These are phyloP conservation scores for Phytophthora podocarpi DNA, from an alignment of 352 stramenopile genomes.

Conservation along the genomic window DNA sequence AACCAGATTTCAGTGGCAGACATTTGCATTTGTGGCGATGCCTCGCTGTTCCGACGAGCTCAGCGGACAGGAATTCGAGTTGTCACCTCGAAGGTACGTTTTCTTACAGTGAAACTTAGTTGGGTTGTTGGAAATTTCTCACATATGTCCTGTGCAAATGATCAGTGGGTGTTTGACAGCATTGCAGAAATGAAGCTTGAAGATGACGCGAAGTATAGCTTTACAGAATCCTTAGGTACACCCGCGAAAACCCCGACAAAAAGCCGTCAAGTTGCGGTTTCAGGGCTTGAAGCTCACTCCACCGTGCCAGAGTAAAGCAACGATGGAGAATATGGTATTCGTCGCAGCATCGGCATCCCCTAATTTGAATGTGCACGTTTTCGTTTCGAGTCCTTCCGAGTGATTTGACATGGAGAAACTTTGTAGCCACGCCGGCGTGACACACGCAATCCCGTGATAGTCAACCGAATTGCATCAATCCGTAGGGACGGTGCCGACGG, in stretches of 20 bases:
- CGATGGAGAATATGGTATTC: conserved; percentile 17
- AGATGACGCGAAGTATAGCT: conserved; percentile 46
- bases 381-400: conserved; percentile 6
- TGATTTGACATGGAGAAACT: conserved; percentile 21
- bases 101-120: not conserved
- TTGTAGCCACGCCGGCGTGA: conserved; percentile 6
- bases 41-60: conserved; percentile 62
- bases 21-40: conserved; percentile 72
- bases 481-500: too few species aligned
- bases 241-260: conserved; percentile 21
- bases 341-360: conserved; percentile 1
- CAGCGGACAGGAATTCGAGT: conserved; percentile 58
- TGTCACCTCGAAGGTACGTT: conserved; percentile 66
- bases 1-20: conserved; percentile 75
- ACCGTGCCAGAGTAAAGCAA: conserved; percentile 26
- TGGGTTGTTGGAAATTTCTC: not conserved
- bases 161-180: conserved; percentile 79
- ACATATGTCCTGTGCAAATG: conserved; percentile 1
- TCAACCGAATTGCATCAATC: too few species aligned
- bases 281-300: conserved; percentile 42
- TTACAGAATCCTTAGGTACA: conserved; percentile 7
- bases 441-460: not conserved
- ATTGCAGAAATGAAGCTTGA: conserved; percentile 68
- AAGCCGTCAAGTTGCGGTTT: conserved; percentile 6
- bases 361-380: conserved; percentile 31